Conservation (phyloP, 2,329 filamentous ascomycete genomes). For the Neonectria punicea region DNA sequence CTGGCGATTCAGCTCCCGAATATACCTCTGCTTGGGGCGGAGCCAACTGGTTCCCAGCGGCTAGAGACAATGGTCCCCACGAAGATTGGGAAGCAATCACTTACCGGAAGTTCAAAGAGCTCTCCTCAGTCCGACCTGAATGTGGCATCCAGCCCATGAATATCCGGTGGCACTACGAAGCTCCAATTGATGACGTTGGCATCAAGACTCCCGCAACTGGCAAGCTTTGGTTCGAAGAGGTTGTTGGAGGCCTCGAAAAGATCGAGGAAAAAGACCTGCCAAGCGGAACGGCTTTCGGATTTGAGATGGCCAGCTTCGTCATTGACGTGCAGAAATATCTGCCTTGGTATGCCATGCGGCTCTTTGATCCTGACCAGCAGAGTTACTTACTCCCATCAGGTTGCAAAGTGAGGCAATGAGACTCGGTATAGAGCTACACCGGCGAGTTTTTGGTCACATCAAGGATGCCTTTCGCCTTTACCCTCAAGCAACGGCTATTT, state of each 20-base stretch:
- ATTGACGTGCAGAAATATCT: conserved; percentile 82
- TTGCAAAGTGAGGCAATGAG: conserved; percentile 78
- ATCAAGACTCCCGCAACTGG: conserved; percentile 51
- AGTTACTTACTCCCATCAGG: conserved; percentile 9
- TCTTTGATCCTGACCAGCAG: background rate
- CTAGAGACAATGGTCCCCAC: conserved; percentile 49
- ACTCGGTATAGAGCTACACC: conserved; percentile 70
- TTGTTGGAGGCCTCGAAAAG: conserved; percentile 49
- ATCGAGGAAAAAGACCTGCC: conserved; percentile 47
- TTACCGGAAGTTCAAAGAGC: conserved; percentile 27
- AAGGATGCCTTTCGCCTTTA: conserved; percentile 63
- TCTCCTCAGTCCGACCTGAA: conserved; percentile 56
- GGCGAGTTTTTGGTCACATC: conserved; percentile 72
- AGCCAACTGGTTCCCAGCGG: conserved; percentile 73
- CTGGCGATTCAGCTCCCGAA: conserved; percentile 84
- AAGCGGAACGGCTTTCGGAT: conserved; percentile 47
- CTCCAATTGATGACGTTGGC: conserved; percentile 55
- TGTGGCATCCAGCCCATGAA: conserved; percentile 62
- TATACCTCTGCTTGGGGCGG: conserved; percentile 86
- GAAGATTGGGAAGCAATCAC: conserved; percentile 33
- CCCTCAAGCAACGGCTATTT: conserved; percentile 67
- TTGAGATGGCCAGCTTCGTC: conserved; percentile 50
- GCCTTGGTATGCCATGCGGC: conserved; percentile 62
- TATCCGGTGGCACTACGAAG: conserved; percentile 38
- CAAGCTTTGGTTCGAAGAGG: conserved; percentile 53